Base-by-base conservation (phyloP, 2,329 filamentous ascomycete species). In the Teratosphaeriaceae sp. region DNA sequence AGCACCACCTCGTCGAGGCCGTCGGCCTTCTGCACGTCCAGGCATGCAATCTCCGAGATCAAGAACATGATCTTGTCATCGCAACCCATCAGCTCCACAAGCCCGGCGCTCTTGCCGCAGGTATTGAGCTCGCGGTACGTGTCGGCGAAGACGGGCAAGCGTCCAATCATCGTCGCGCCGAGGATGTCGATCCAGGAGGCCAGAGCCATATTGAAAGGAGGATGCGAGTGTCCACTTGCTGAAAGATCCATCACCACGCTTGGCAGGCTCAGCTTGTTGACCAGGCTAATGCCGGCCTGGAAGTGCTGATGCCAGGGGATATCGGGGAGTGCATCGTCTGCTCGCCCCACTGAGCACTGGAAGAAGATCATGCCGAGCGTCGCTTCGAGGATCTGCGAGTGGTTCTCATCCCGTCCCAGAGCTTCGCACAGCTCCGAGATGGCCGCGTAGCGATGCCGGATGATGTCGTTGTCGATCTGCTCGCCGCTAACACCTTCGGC, bases 231-330 rank as follows among this genome's bases (percentile, higher is more conserved):
- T 11, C 50, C 52, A 20, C 46, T 52, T n/a, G 43, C 45, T 5
- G 52, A 50, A 9, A 55, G 42, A 52, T 81, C 75, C 38, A 55
- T 47, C 42, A 90, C 79, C 37, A 81, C 65, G 29, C 75, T 74
- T 8, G 85, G 83, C 29, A 97, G 79, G 46, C 89, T 82, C 24
- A 97, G 81, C 67, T 87, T 89, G 62, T 85, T 79, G 19, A 95
- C 85, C 41, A 97, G 75, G 55, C 82, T 88, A 54, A 85, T 84
- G 16, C 84, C 90, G 3, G 89, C 89, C 64, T 94, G 85, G 70
- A 97, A 96, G 71, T 98, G 92, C 63, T 94, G 86, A 69, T 90
- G 86, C 92, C 92, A 98, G 18, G 89, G 82, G 55, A 97, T 94
- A 62, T 97, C 89, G 13, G 87, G 84, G 19, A 96, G 79, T 36